Base-by-base conservation (phyloP, 1,139 yeast genomes). In the Saccharomyces uvarum region DNA sequence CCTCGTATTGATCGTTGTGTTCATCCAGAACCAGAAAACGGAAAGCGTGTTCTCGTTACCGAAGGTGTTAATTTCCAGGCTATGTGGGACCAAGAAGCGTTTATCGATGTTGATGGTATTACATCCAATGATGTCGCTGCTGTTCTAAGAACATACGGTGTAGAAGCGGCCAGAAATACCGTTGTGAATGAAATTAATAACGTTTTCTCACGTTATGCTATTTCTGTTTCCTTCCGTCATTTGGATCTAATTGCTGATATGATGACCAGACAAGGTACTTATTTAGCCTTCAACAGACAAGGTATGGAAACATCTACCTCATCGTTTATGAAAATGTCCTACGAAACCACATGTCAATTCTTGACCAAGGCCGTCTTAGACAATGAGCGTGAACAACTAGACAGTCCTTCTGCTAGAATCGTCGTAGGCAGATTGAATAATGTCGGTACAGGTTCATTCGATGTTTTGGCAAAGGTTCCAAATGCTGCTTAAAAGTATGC, bases 201-300 rank as follows among this genome's bases (percentile, higher is more conserved):
- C 65, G 99, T 95, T 67, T 95, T 95, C 82, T 89, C 89, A 62
- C 91, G 96, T 56, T 93, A 93, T 73, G 99, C 98, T 66, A 95
- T 95, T 70, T 77, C 91, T 59, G 99, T 95, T 59, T 88, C 95
- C 57, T 76, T 83, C 53, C 90, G 99, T 72, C 99, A 95, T 76
- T 82, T 95, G 75, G 98, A 93, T 70, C 81, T 95, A 71, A 86
- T 95, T 73, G 99, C 96, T 60, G 99, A 95, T 73, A 88, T 89
- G 91, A 95, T 95, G 99, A 95, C 99, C 3, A 83, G 99, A 72
- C 98, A 93, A 75, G 99, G 99, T 67, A 82, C 95, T 2, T 95
- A 91, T 70, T 77, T 93, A 71, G 97, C 99, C 28, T 95, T 95
- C 78, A 91, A 90, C 75, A 86, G 99, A 79, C 97, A 90, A 75